Evolutionary conservation across 306 rosid species (phyloP), one percentile per base, ranked within the genome.

Genomic region (Ormosia emarginata): DNA sequence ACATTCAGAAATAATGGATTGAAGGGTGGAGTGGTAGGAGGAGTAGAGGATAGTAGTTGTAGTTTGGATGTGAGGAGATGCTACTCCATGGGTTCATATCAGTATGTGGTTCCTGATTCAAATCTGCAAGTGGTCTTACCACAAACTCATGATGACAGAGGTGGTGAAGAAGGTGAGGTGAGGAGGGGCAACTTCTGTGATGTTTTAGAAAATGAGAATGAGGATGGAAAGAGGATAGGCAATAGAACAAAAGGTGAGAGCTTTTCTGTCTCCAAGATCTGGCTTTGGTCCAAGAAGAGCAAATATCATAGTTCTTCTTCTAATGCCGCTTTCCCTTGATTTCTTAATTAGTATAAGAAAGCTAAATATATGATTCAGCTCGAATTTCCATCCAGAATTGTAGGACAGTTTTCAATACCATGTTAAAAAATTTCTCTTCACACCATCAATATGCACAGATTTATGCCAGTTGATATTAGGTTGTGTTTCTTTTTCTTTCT

Each of bases 211-310:
- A 32, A 79, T 74, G 90, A 65, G 29, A 88, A 92, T 72, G 79
- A 65, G 66, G 90, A 85, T 12, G 93, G 93, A 4, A 93, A 87
- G 94, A 91, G 71, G 81, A 93, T 95, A 77, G 80, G 79, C 8
- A 59, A 79, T 9, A 67, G 86, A 55, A 59, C 61, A 3, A 91
- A 77, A 77, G 91, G 91, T 47, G 99, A 95, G 65, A 95, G 99
- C 89, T 91, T 93, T 55, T 95, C 99, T 15, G 94, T 95, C 55
- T 95, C 99, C 3, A 95, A 95, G 87, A 95, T 91, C 59, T 95
- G 98, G 99, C 98, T 90, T 29, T 93, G 97, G 98, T 87, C 95
- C 14, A 88, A 87, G 72, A 90, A 84, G 63, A 85, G 75, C 85
- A 87, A 55, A 24, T 83, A 85, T 71, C 85, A 86, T 52, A 72